Conservation (phyloP, 345 rosid species). For the Eucalyptus cloeziana region DNA sequence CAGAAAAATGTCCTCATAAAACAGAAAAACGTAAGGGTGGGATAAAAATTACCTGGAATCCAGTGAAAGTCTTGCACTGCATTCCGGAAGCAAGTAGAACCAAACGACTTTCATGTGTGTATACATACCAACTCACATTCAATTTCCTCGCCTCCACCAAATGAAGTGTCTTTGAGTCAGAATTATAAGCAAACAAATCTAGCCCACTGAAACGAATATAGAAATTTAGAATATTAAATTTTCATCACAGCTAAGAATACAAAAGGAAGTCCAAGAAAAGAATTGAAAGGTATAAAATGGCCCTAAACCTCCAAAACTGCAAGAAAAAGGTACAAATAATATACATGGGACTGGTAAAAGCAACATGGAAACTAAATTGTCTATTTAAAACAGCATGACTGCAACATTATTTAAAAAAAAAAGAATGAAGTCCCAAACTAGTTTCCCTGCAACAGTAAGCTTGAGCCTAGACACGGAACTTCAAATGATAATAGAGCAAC, state of each 20-base stretch:
- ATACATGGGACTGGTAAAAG: neutral
- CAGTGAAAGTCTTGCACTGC: slow-evolving; percentile 83
- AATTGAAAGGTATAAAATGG: neutral
- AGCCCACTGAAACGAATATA: slow-evolving; percentile 57
- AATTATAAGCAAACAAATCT: slow-evolving; percentile 68
- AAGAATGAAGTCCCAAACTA: neutral
- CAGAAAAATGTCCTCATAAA: neutral
- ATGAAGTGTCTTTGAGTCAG: slow-evolving; percentile 43
- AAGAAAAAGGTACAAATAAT: neutral
- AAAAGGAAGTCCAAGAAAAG: neutral
- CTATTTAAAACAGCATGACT: neutral
- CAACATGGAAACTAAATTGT: neutral
- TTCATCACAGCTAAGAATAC: neutral
- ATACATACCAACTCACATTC: slow-evolving; percentile 72
- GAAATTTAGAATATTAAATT: neutral
- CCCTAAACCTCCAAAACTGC: neutral
- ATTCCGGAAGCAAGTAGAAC: slow-evolving; percentile 97
- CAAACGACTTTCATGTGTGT: slow-evolving; percentile 94
- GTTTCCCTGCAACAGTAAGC: neutral
- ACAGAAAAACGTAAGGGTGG: neutral
- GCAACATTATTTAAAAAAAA: neutral
- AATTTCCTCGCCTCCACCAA: slow-evolving; percentile 75
- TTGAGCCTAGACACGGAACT: neutral
- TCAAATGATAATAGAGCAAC: neutral
- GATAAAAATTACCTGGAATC: slow-evolving; percentile 60